Conservation (phyloP, 2,329 filamentous ascomycete species). For the Trichoderma sp. region DNA sequence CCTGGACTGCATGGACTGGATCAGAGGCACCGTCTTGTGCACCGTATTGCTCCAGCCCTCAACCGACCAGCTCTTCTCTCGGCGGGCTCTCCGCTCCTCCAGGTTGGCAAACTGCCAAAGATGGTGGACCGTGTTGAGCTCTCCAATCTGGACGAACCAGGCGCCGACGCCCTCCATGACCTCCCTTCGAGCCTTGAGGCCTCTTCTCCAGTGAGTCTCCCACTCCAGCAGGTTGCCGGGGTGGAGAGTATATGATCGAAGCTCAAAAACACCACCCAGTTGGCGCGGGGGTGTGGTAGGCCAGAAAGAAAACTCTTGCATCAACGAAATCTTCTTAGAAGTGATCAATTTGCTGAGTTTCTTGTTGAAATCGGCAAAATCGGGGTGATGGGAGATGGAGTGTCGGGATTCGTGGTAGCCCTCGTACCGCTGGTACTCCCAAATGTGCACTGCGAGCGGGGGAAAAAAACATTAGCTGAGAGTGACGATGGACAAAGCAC, state of each 20-base stretch:
- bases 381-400: slow-evolving; percentile 76
- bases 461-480: not conserved
- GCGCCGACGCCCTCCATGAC: slow-evolving; percentile 98
- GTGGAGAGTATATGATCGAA: slow-evolving; percentile 93
- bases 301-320: slow-evolving; percentile 99
- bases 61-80: slow-evolving; percentile 92
- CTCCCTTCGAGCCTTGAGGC: slow-evolving; percentile 83
- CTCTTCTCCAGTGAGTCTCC: slow-evolving; percentile 97
- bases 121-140: slow-evolving; percentile 96
- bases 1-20: slow-evolving; percentile 92
- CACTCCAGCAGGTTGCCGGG: slow-evolving; percentile 95
- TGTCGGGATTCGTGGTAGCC: slow-evolving; percentile 92
- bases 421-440: slow-evolving; percentile 97
- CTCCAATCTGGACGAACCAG: slow-evolving; percentile 98
- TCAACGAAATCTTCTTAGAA: slow-evolving; percentile 82
- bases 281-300: slow-evolving; percentile 87
- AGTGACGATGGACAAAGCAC: not conserved
- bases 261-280: slow-evolving; percentile 89
- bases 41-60: slow-evolving; percentile 97
- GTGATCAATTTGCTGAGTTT: slow-evolving; percentile 84
- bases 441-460: slow-evolving; percentile 77
- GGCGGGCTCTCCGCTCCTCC: slow-evolving; percentile 83
- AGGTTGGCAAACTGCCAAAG: slow-evolving; percentile 98
- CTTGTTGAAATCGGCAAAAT: slow-evolving; percentile 77
- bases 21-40: slow-evolving; percentile 96